Evolutionary conservation across 805 yeast species (phyloP).

Genomic region (Torulaspora gathmanii): DNA sequence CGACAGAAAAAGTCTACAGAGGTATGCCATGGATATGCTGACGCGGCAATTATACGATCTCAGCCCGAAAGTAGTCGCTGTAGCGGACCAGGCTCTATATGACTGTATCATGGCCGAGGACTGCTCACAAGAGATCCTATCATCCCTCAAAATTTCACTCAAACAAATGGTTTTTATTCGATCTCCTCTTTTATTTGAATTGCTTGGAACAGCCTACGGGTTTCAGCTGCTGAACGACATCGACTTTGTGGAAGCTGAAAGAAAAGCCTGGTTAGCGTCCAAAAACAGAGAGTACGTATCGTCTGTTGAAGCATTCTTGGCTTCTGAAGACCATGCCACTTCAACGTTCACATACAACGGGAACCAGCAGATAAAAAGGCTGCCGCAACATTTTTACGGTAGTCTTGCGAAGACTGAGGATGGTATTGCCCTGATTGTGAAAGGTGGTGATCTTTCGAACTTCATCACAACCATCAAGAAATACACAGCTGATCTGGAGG

Average conservation of each 20-base stretch:
- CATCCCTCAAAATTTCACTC: conserved; percentile 28
- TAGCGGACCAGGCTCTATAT: conserved; percentile 53
- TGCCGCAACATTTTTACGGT: conserved; percentile 72
- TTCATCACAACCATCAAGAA: conserved; percentile 37
- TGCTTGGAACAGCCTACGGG: conserved; percentile 65
- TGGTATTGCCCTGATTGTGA: conserved; percentile 60
- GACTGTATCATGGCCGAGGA: conserved; percentile 46
- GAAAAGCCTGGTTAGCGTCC: conserved; percentile 59
- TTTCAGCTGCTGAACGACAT: conserved; percentile 56
- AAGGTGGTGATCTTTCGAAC: conserved; percentile 44
- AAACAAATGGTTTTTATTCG: conserved; percentile 48
- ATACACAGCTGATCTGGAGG: conserved; percentile 25
- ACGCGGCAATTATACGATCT: conserved; percentile 69
- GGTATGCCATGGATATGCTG: conserved; percentile 37
- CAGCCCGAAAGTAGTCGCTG: conserved; percentile 48
- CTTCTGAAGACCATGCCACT: conserved; percentile 17
- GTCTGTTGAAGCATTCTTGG: conserved; percentile 43
- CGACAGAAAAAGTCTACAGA: conserved; percentile 4
- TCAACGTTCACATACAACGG: conserved; percentile 9
- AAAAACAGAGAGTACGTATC: conserved; percentile 45
- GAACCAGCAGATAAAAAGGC: conserved; percentile 13
- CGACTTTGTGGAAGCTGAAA: conserved; percentile 59
- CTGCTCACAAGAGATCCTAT: conserved; percentile 20
- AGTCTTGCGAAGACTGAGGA: conserved; percentile 75
- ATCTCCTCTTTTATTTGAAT: conserved; percentile 54